phyloP scores from a whole-genome alignment of 176 grass and related monocot species.

The Urochloa ruziziensis region DNA sequence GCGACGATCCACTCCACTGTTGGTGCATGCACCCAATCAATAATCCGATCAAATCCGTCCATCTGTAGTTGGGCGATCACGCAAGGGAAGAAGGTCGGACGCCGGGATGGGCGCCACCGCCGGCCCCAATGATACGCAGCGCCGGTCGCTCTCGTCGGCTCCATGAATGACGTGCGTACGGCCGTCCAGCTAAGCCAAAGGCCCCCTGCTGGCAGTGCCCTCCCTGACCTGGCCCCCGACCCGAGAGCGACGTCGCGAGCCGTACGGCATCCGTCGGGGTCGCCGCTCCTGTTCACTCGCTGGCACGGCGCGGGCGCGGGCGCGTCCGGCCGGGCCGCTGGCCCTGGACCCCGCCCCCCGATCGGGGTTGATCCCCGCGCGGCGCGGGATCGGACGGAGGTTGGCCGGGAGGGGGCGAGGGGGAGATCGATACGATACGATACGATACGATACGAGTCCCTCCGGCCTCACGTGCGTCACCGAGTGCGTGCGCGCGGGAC shows the following conservation, averaged over 20 bases:
- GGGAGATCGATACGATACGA: too few relatives aligned
- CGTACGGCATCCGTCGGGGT: slow-evolving; percentile 6
- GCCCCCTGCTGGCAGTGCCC: too few relatives aligned
- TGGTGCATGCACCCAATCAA: slow-evolving; percentile 5
- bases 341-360: neutral
- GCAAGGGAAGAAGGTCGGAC: neutral
- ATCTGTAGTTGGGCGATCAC: neutral
- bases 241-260: neutral
- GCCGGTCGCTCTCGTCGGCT: slow-evolving; percentile 12
- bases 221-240: neutral
- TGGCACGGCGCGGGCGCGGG: neutral
- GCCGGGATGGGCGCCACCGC: neutral
- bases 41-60: neutral
- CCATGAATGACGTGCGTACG: slow-evolving; percentile 10
- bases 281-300: slow-evolving; percentile 8
- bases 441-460: too few relatives aligned
- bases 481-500: slow-evolving; percentile 25
- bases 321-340: neutral
- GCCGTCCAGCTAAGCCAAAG: neutral
- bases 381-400: neutral
- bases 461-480: slow-evolving; percentile 24
- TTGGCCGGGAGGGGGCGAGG: too few relatives aligned
- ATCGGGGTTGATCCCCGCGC: neutral
- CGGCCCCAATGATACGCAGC: slow-evolving; percentile 34
- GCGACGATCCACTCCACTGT: too few relatives aligned